phyloP scores from a whole-genome alignment of 257 asterid genomes.

The Ajuga chamaepitys region DNA sequence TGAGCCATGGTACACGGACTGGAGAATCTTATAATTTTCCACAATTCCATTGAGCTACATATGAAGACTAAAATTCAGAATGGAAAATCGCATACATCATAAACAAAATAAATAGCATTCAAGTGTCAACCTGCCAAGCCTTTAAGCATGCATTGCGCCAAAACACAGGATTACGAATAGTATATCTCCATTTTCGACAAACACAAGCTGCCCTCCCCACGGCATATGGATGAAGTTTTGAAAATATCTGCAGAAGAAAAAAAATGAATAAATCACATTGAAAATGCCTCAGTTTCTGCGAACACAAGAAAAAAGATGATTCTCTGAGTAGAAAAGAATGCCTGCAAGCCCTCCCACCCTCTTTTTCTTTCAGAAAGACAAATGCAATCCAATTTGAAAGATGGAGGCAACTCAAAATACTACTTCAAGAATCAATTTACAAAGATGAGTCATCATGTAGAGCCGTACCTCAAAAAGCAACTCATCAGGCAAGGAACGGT shows the following conservation, averaged over 20 bases:
- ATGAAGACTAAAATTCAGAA: constrained; percentile 8
- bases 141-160: constrained; percentile 92
- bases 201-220: constrained; percentile 93
- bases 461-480: constrained; percentile 70
- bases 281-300: not conserved
- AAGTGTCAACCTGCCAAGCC: constrained; percentile 75
- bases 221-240: constrained; percentile 65
- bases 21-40: constrained; percentile 68
- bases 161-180: constrained; percentile 84
- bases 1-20: constrained; percentile 65
- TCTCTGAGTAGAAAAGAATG: not conserved
- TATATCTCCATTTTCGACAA: constrained; percentile 93
- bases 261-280: constrained; percentile 5
- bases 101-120: not conserved
- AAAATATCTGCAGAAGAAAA: constrained; percentile 53
- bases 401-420: not conserved
- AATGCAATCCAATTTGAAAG: not conserved
- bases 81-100: not conserved
- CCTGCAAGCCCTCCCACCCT: not conserved
- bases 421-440: constrained; percentile 2
- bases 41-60: constrained; percentile 52
- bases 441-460: not conserved
- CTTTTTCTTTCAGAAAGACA: not conserved
- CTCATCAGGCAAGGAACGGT: constrained; percentile 83
- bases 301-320: not conserved